Evolutionary conservation across 1,284 basidiomycete genomes (phyloP), one percentile per base, ranked within the genome.

Genomic region (Malassezia arunalokei): DNA sequence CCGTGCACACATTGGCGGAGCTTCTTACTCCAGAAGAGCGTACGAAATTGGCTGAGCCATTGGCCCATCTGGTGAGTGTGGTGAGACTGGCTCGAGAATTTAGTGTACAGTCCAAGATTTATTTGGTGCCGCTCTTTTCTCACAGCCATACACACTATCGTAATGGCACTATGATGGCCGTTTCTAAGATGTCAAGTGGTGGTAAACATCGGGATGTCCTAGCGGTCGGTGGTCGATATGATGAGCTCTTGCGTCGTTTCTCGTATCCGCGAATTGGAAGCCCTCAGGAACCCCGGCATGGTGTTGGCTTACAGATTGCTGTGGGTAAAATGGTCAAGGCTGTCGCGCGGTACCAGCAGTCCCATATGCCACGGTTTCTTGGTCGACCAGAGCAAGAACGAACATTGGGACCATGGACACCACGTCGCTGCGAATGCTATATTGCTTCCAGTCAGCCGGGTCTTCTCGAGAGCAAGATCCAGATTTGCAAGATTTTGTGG

Each of bases 381-480:
- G 76, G 85, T 8, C 75, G 60, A 29, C 56, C 75, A 40, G 71
- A 85, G 47, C 86, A 85, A 66, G 84, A 87, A 66, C 80, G 82
- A 14, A 86, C 85, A 0, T 88, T 88, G 58, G 87, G 87, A 0
- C 85, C 82, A 59, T 89, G 85, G 83, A 86, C 84, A 69, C 85
- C 87, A 15, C 79, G 86, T 11, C 78, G 86, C 37, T 89, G 86
- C 60, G 87, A 80, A 59, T 78, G 79, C 17, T 81, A 80, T 56
- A 75, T 90, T 12, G 82, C 87, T 14, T 81, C 86, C 17, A 86
- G 84, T 60, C 82, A 85, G 50, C 78, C 81, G 1, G 86, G 86
- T 9, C 79, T 83, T 63, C 75, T 89, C 27, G 79, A 82, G 56
- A 84, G 86, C 45, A 79, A 87, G 29, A 78, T 89, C 17, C 85